Conservation (phyloP, 768 basidiomycete species). For the Cystofilobasidium bisporidii region DNA sequence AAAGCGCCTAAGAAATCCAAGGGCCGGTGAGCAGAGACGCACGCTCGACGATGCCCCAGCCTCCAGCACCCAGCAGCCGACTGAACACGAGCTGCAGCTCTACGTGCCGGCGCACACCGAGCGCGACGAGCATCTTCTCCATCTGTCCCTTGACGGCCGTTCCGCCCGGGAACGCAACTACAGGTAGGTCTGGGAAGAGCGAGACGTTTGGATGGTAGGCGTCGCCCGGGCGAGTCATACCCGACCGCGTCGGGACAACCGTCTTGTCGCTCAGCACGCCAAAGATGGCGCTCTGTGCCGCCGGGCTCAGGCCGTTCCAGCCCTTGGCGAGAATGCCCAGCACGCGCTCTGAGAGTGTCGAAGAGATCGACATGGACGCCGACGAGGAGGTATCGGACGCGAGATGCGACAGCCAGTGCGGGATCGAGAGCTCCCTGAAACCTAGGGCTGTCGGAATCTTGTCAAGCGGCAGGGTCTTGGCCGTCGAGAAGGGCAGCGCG, state of each 20-base stretch:
- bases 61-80: slow-evolving; percentile 41
- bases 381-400: slow-evolving; percentile 43
- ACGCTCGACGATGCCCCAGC: slow-evolving; percentile 36
- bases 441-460: slow-evolving; percentile 48
- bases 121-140: slow-evolving; percentile 53
- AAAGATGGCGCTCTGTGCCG: slow-evolving; percentile 48
- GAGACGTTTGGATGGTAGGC: slow-evolving; percentile 77
- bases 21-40: not conserved
- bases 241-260: slow-evolving; percentile 58
- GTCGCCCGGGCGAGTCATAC: slow-evolving; percentile 61
- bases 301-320: slow-evolving; percentile 57
- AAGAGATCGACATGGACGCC: slow-evolving; percentile 53
- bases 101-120: slow-evolving; percentile 74
- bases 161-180: slow-evolving; percentile 62
- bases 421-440: slow-evolving; percentile 66
- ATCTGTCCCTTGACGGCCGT: slow-evolving; percentile 55
- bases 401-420: slow-evolving; percentile 66
- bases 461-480: slow-evolving; percentile 43
- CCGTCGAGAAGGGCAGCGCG: slow-evolving; percentile 59
- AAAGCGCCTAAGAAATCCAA: slow-evolving; percentile 77
- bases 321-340: slow-evolving; percentile 55
- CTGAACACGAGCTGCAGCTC: slow-evolving; percentile 71
- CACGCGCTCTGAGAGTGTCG: slow-evolving; percentile 72
- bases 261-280: slow-evolving; percentile 42
- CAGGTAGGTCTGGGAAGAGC: slow-evolving; percentile 79